Base-by-base conservation (phyloP, 2,329 filamentous ascomycete species). In the Claviceps fusiformis region DNA sequence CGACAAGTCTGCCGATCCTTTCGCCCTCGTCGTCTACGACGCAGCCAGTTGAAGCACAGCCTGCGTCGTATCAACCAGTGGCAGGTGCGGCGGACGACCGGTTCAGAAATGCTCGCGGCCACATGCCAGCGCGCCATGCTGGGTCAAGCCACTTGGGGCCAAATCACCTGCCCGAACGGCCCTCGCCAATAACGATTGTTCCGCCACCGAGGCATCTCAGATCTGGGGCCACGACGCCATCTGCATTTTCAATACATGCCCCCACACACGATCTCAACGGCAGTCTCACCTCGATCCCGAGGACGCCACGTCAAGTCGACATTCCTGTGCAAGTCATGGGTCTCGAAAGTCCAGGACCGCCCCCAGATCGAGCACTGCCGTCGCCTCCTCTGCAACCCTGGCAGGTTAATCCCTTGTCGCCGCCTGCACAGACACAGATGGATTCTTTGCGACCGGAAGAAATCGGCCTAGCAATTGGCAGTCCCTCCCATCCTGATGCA, bases 361-460 rank as follows among this genome's bases (percentile, higher is more conserved):
- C 75, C 0, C 75, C 76, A 0, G 73, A 59, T 5, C 66, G 69
- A n/a, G 72, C 72, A 3, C 39, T 41, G 3, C 73, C 73, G 0
- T 60, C 61, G 1, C 65, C 66, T 6, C 67, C 68, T 7, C 29
- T 49, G 19, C 52, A 52, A 37, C 19, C 41, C 19, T 52, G 56
- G 56, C 54, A 56, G 15, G 15, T 24, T 2, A 54, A 53, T 33
- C 53, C 57, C n/a, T 47, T 57, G 33, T 50, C 49, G 11, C 46
- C 55, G 13, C 41, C 54, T 8, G 39, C 46, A 5, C 35, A 52
- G 2, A 41, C 24, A 9, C 8, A 33, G 6, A 48, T 37, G 37
- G 50, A 53, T 33, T 13, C 45, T 49, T 10, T 55, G 7, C 49
- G 39, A 3, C 50, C 39, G 2, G 57, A 55, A 17, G 49, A 54